Conservation (phyloP, 1,139 yeast genomes). For the Scheffersomyces illinoinensis region DNA sequence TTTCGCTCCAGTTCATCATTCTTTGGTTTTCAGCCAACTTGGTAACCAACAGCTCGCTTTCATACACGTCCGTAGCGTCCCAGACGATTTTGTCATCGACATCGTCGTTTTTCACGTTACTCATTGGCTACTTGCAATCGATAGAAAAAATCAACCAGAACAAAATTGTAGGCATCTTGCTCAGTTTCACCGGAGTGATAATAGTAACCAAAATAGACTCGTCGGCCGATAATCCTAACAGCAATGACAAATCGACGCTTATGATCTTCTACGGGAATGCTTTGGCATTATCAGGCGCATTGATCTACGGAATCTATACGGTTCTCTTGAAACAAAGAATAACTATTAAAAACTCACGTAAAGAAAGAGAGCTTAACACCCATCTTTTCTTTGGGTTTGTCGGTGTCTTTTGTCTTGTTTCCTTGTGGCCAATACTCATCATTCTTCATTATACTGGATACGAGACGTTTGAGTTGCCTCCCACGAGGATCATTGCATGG, state of each 20-base stretch:
- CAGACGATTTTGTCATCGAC: slow-evolving; percentile 92
- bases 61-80: slow-evolving; percentile 88
- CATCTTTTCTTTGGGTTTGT: slow-evolving; percentile 92
- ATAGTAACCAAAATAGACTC: slow-evolving; percentile 68
- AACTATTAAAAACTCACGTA: slow-evolving; percentile 40
- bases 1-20: slow-evolving; percentile 79
- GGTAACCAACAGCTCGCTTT: slow-evolving; percentile 81
- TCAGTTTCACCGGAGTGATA: slow-evolving; percentile 77
- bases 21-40: slow-evolving; percentile 91
- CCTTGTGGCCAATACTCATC: slow-evolving; percentile 83
- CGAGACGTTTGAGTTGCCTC: slow-evolving; percentile 75
- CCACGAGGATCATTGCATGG: slow-evolving; percentile 48
- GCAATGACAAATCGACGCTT: slow-evolving; percentile 25
- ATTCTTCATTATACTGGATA: slow-evolving; percentile 60
- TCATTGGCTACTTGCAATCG: slow-evolving; percentile 73
- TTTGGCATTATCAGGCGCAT: slow-evolving; percentile 80
- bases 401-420: slow-evolving; percentile 73
- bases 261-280: slow-evolving; percentile 69
- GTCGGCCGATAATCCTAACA: slow-evolving; percentile 32
- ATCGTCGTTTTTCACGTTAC: slow-evolving; percentile 85
- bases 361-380: slow-evolving; percentile 77
- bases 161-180: slow-evolving; percentile 67
- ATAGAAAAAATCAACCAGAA: slow-evolving; percentile 67
- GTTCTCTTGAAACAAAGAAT: slow-evolving; percentile 76
- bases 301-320: slow-evolving; percentile 89